A percentile compares a stretch with the other conserved stretches of the same genome.
Evolutionary conservation across 108 stramenopile genomes (phyloP).

Genomic region (Nitzschia putrida): DNA sequence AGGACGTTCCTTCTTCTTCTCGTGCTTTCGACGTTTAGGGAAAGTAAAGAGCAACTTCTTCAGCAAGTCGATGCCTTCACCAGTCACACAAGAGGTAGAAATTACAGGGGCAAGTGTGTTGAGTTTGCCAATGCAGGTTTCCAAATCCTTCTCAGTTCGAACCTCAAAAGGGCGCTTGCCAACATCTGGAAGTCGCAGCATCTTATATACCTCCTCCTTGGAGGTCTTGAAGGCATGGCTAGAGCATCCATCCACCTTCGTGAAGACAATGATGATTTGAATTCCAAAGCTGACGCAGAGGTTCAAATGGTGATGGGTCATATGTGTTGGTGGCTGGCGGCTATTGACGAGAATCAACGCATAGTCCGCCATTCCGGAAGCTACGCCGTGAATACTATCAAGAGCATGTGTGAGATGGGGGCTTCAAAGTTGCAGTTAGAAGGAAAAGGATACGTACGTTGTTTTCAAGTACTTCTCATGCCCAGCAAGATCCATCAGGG

Average conservation of each 20-base stretch:
- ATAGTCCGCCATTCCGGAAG: conserved; percentile 94
- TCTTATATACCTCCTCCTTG: conserved; percentile 71
- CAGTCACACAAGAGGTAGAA: conserved; percentile 95
- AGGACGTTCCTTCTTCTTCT: conserved; percentile 73
- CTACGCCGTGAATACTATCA: conserved; percentile 90
- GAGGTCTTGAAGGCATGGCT: conserved; percentile 91
- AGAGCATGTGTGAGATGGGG: background rate
- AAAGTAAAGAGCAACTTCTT: conserved; percentile 86
- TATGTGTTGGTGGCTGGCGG: conserved; percentile 96
- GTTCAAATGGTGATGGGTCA: conserved; percentile 98
- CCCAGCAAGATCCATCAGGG: conserved; percentile 97
- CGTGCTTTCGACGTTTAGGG: conserved; percentile 84
- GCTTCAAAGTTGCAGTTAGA: too few species aligned
- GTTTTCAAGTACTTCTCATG: conserved; percentile 99
- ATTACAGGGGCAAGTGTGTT: conserved; percentile 93
- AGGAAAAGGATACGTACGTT: too few species aligned
- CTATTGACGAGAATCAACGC: conserved; percentile 93
- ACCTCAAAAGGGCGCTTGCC: conserved; percentile 76
- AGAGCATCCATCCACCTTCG: conserved; percentile 98
- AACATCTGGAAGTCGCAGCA: conserved; percentile 72
- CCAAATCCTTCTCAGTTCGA: conserved; percentile 82
- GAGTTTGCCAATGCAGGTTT: conserved; percentile 86
- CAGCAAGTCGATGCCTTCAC: conserved; percentile 91
- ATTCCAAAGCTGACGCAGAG: conserved; percentile 95
- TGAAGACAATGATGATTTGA: conserved; percentile 90